phyloP scores from a whole-genome alignment of 768 basidiomycete species.

The Lepiota venenata region DNA sequence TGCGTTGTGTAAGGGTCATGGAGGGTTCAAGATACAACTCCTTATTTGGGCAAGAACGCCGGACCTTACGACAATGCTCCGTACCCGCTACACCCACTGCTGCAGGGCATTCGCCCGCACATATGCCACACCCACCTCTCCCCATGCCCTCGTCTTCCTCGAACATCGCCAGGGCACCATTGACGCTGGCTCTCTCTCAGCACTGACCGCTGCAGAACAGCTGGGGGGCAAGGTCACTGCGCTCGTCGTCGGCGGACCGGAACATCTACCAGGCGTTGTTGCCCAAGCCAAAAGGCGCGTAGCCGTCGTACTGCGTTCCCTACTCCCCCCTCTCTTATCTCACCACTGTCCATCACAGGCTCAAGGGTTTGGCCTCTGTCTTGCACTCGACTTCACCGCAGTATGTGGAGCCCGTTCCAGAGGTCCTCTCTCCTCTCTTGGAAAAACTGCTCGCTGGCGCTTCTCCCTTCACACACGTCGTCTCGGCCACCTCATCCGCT shows the following conservation, averaged over 20 bases:
- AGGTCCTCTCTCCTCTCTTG: conserved; percentile 79
- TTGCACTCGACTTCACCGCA: conserved; percentile 68
- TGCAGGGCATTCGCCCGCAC: conserved; percentile 31
- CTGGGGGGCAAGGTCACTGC: conserved; percentile 87
- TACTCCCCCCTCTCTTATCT: conserved; percentile 10
- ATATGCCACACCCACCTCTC: conserved; percentile 59
- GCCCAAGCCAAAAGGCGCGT: conserved; percentile 78
- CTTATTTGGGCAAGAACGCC: conserved; percentile 1
- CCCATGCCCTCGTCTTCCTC: conserved; percentile 83
- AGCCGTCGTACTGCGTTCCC: conserved; percentile 13
- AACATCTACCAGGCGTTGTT: conserved; percentile 61
- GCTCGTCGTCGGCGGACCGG: conserved; percentile 65
- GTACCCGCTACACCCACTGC: conserved; percentile 23
- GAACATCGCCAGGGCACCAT: conserved; percentile 84
- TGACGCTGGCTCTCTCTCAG: conserved; percentile 83
- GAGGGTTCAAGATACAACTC: no score
- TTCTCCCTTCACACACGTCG: conserved; percentile 81
- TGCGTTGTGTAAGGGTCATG: conserved; percentile 33
- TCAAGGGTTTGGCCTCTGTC: conserved; percentile 64
- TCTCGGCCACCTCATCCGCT: conserved; percentile 87
- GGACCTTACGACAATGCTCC: conserved; percentile 20
- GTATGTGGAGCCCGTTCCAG: conserved; percentile 69
- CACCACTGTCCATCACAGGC: conserved; percentile 33
- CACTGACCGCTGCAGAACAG: conserved; percentile 84
- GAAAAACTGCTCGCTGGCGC: conserved; percentile 65